These are phyloP conservation scores for Prunus kanzakura DNA, from an alignment of 306 rosid species.

Conservation along the genomic window DNA sequence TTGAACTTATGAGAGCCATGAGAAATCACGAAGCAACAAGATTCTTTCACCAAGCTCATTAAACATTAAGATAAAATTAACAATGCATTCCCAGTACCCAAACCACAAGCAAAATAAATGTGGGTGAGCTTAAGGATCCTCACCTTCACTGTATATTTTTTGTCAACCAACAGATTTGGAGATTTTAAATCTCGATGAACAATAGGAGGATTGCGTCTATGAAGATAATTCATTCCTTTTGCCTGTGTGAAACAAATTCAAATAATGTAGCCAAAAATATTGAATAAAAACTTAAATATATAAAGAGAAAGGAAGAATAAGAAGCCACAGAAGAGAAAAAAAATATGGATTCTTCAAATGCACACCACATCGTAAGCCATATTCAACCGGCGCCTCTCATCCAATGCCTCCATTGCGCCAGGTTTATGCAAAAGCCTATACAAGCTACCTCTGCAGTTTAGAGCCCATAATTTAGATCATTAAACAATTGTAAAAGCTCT, in stretches of 20 bases:
- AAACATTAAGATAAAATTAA: conserved; percentile 14
- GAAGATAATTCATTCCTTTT: conserved; percentile 99
- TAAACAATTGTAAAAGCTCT: conserved; percentile 21
- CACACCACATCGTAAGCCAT: conserved; percentile 99
- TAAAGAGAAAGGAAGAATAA: conserved; percentile 11
- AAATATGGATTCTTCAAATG: conserved; percentile 19
- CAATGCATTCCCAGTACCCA: conserved; percentile 19
- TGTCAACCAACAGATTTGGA: conserved; percentile 98
- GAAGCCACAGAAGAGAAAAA: background rate
- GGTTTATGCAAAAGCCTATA: conserved; percentile 86
- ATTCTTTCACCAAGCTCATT: conserved; percentile 10
- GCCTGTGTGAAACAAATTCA: conserved; percentile 58
- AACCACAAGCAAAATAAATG: background rate
- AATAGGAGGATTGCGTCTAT: conserved; percentile 90
- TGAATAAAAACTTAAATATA: conserved; percentile 1
- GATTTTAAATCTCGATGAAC: conserved; percentile 98
- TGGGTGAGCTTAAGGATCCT: conserved; percentile 3
- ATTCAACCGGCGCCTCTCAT: conserved; percentile 80
- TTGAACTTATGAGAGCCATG: background rate
- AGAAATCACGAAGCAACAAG: background rate
- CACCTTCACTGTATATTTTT: conserved; percentile 92
- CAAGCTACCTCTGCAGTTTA: conserved; percentile 92
- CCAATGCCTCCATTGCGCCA: conserved; percentile 75
- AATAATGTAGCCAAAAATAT: conserved; percentile 9
- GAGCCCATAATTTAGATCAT: conserved; percentile 27